Percentiles rank a stretch among this genome's conserved stretches.
Evolutionary conservation across 441 rosid species (phyloP).

Genomic region (Euphorbia schlechtendalii): DNA sequence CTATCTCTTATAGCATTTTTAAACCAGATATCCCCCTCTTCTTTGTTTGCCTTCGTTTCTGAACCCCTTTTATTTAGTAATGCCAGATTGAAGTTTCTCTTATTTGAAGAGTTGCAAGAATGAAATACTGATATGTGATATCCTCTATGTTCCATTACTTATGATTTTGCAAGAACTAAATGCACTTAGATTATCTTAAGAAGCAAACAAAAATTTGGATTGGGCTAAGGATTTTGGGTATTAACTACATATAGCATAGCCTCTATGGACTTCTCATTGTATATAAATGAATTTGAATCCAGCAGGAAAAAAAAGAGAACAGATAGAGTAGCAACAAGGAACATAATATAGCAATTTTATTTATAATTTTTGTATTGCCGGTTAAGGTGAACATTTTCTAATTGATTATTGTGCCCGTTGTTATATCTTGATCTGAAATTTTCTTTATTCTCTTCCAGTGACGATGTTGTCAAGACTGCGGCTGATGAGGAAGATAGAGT

Average conservation of each 20-base stretch:
- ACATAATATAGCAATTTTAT: background rate
- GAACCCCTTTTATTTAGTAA: background rate
- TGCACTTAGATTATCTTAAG: background rate
- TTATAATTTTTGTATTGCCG: background rate
- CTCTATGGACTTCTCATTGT: background rate
- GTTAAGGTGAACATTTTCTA: slow-evolving; percentile 1
- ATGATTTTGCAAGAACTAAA: background rate
- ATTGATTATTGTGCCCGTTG: slow-evolving; percentile 7
- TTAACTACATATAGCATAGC: background rate
- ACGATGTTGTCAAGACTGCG: slow-evolving; percentile 30
- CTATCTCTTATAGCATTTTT: background rate
- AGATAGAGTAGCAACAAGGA: background rate
- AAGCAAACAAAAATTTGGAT: background rate
- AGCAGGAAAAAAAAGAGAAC: background rate
- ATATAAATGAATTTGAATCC: background rate
- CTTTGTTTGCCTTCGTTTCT: background rate
- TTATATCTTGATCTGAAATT: slow-evolving; percentile 14
- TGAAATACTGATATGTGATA: background rate
- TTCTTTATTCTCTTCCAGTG: slow-evolving; percentile 25
- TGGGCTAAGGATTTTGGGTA: background rate
- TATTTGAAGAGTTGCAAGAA: background rate
- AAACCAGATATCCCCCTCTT: background rate
- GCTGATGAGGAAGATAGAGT: slow-evolving; percentile 31
- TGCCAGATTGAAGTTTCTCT: background rate
- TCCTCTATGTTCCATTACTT: background rate